phyloP scores from a whole-genome alignment of 106 monocot species.

The Vanilla planifolia region DNA sequence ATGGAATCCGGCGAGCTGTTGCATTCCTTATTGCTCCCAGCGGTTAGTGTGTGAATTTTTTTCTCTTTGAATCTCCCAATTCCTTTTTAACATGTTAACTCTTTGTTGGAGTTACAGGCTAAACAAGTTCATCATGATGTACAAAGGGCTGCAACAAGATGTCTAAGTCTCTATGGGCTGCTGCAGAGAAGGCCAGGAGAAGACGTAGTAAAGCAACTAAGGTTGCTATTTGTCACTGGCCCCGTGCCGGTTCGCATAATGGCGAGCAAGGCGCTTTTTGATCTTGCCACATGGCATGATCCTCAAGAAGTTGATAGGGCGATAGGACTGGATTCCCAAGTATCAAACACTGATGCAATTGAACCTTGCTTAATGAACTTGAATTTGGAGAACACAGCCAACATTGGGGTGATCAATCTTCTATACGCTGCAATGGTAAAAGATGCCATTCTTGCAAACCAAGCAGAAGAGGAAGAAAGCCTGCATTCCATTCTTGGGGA shows the following conservation, averaged over 20 bases:
- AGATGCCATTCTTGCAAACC: conserved; percentile 22
- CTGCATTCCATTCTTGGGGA: conserved; percentile 61
- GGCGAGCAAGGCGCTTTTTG: conserved; percentile 75
- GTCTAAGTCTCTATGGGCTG: conserved; percentile 70
- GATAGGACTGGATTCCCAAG: conserved; percentile 31
- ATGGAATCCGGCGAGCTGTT: conserved; percentile 65
- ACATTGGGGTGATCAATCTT: conserved; percentile 63
- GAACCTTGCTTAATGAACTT: conserved; percentile 32
- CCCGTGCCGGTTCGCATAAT: conserved; percentile 49
- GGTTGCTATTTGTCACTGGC: conserved; percentile 59
- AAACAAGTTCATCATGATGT: conserved; percentile 73
- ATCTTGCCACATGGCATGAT: conserved; percentile 82
- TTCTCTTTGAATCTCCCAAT: too few species aligned
- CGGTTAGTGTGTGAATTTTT: conserved; percentile 62
- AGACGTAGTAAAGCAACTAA: conserved; percentile 73
- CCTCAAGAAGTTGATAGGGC: conserved; percentile 63
- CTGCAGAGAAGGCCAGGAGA: conserved; percentile 63
- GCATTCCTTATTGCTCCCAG: conserved; percentile 84
- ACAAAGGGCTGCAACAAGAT: conserved; percentile 63
- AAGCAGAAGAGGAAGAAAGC: conserved; percentile 45
- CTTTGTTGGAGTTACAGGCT: too few species aligned
- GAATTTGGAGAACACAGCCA: conserved; percentile 30
- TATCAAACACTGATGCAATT: conserved; percentile 7
- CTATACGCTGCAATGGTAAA: conserved; percentile 46
- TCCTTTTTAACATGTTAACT: too few species aligned